A percentile compares a stretch with the other conserved stretches of the same genome.
Evolutionary conservation across 2,329 filamentous ascomycete genomes (phyloP).

Genomic region (Epichloe bromicola): DNA sequence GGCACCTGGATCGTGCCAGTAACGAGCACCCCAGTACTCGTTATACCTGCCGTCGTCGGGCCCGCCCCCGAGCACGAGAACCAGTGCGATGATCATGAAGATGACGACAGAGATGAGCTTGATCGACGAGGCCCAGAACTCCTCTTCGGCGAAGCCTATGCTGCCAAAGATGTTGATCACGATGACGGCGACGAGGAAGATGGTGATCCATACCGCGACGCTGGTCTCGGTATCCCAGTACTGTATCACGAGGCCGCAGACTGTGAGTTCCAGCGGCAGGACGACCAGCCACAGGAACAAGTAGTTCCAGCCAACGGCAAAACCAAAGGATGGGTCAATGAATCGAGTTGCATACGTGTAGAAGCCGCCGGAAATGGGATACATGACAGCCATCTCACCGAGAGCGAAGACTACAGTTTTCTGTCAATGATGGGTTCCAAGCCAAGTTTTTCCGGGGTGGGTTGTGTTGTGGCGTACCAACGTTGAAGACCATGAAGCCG

Average conservation of each 20-base stretch:
- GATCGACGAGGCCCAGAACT: constrained; percentile 41
- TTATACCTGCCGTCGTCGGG: constrained; percentile 29
- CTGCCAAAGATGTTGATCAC: constrained; percentile 43
- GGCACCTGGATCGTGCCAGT: constrained; percentile 30
- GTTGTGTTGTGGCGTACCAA: constrained; percentile 11
- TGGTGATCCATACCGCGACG: constrained; percentile 37
- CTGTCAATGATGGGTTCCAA: background rate
- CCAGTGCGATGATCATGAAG: constrained; percentile 48
- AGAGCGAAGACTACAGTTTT: constrained; percentile 38
- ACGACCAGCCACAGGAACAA: constrained; percentile 38
- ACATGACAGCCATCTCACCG: constrained; percentile 48
- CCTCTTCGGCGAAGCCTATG: constrained; percentile 39
- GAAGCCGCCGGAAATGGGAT: constrained; percentile 49
- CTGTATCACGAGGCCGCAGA: constrained; percentile 35
- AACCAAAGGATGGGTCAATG: constrained; percentile 47
- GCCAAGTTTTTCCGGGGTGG: background rate
- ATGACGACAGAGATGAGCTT: constrained; percentile 45
- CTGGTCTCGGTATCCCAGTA: constrained; percentile 37
- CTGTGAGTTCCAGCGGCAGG: constrained; percentile 37
- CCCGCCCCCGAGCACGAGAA: constrained; percentile 45
- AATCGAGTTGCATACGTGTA: constrained; percentile 49
- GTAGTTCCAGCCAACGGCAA: constrained; percentile 35
- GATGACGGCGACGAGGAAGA: constrained; percentile 37
- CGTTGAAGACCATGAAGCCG: constrained; percentile 39
- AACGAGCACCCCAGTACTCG: constrained; percentile 29